Evolutionary conservation across 164 flowering plant species (phyloP), one percentile per base, ranked within the genome.

Genomic region (Vitis rotundifolia): DNA sequence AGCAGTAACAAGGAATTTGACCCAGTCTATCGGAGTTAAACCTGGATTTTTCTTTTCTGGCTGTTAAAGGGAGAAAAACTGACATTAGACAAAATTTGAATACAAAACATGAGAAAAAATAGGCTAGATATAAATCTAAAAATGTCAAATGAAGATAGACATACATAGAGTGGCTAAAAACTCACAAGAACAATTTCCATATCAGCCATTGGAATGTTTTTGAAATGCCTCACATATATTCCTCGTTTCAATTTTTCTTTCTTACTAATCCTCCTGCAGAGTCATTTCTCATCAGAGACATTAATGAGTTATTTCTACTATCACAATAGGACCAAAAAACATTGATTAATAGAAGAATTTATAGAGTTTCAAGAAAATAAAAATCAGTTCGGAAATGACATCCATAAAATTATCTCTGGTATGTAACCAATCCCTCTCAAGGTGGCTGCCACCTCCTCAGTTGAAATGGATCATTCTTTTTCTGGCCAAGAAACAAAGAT

Each of bases 21-120:
- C 97, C 99, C 99, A 95, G 79, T 95, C 99, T 92, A 90, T 87
- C 48, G 98, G 99, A 61, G 97, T 95, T 76, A 94, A 84, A 66
- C 97, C 87, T 11, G 99, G 99, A 77, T 91, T 93, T 82, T 87
- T 91, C 91, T 94, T 94, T 78, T 91, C 99, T 49, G 99, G 99
- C 99, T 94, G 74, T 61, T 52, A 64, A 61, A 15, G 31, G 26
- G 44, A 5, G 64, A 51, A 59, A 69, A 71, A 4, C 22, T 3
- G 3, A 63, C 11, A 64, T 37, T 22, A 63, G 61, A 31, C 68
- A 4, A 71, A 22, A 37, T 37, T 3, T 37, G 44, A 37, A 37
- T 37, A 6, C 7, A 37, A 37, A 37, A 37, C 44, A 37, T 37
- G 44, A 6, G 44, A 37, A 3, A 22, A 37, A 37, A 6, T 37